Conservation (phyloP, 768 basidiomycete species). For the Arthromyces matolae region DNA sequence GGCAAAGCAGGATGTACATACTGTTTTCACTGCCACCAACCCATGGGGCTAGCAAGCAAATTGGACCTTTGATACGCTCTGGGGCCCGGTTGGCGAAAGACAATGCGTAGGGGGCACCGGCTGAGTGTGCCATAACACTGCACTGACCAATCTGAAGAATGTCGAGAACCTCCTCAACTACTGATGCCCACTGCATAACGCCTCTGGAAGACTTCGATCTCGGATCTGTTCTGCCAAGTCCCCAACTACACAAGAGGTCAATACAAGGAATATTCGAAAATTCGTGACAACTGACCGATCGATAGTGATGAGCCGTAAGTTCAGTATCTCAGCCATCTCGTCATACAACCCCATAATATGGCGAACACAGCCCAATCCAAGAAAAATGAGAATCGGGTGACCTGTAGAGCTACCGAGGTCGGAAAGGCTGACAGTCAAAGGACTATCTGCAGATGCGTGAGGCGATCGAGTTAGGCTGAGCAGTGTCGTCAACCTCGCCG, state of each 20-base stretch:
- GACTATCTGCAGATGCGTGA: slow-evolving; percentile 70
- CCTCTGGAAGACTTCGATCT: slow-evolving; percentile 67
- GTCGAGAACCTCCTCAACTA: slow-evolving; percentile 89
- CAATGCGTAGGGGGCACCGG: slow-evolving; percentile 91
- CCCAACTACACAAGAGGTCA: slow-evolving; percentile 60
- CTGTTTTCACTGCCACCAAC: slow-evolving; percentile 87
- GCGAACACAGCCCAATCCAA: slow-evolving; percentile 91
- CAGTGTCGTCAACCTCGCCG: slow-evolving; percentile 78
- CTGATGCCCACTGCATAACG: slow-evolving; percentile 85
- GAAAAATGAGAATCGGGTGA: slow-evolving; percentile 84
- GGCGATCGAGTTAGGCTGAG: slow-evolving; percentile 76
- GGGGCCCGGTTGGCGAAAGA: slow-evolving; percentile 78
- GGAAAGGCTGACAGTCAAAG: slow-evolving; percentile 85
- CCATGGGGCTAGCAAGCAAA: slow-evolving; percentile 94
- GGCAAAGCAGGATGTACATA: slow-evolving; percentile 36
- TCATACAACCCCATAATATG: slow-evolving; percentile 95
- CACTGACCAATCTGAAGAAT: slow-evolving; percentile 72
- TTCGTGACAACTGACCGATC: slow-evolving; percentile 59
- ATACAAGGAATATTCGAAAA: slow-evolving; percentile 5
- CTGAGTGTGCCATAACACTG: slow-evolving; percentile 92
- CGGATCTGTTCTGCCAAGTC: slow-evolving; percentile 82
- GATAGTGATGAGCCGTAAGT: slow-evolving; percentile 87
- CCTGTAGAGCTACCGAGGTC: slow-evolving; percentile 87
- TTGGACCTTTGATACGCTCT: slow-evolving; percentile 73
- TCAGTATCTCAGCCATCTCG: slow-evolving; percentile 88